Percentiles rank a stretch among this genome's conserved stretches.
Conservation (phyloP, 306 rosid species). For the Prunus salicina region DNA sequence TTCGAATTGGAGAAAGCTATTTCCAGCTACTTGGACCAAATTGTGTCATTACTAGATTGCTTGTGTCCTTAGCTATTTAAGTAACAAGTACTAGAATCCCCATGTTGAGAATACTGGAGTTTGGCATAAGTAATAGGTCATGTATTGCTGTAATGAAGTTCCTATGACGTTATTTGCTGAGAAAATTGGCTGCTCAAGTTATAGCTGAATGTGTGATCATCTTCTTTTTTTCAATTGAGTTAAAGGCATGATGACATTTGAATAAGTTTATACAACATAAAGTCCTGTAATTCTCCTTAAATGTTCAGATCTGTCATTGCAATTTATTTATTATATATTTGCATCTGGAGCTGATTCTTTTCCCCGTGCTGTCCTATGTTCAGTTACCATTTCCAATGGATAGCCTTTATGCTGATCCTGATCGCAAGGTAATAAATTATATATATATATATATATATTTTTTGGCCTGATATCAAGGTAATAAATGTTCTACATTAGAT, state of each 20-base stretch:
- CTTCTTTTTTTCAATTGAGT: background rate
- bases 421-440: slow-evolving; percentile 31
- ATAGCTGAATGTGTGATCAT: background rate
- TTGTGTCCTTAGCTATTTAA: background rate
- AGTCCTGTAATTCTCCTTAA: background rate
- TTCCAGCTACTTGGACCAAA: background rate
- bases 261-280: background rate
- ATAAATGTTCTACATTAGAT: background rate
- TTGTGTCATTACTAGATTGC: background rate
- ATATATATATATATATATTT: background rate
- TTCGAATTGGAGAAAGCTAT: background rate
- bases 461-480: slow-evolving; percentile 41
- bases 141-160: background rate
- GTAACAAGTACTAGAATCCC: background rate
- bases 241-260: background rate
- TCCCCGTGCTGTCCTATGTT: slow-evolving; percentile 24
- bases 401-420: slow-evolving; percentile 82
- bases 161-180: background rate
- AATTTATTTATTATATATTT: slow-evolving; percentile 2
- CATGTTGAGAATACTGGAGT: background rate
- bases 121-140: background rate
- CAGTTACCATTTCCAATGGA: slow-evolving; percentile 95
- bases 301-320: background rate
- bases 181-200: background rate
- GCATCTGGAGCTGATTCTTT: slow-evolving; percentile 20